phyloP scores from a whole-genome alignment of 495 filamentous ascomycete species.

The Aspergillus diversus region DNA sequence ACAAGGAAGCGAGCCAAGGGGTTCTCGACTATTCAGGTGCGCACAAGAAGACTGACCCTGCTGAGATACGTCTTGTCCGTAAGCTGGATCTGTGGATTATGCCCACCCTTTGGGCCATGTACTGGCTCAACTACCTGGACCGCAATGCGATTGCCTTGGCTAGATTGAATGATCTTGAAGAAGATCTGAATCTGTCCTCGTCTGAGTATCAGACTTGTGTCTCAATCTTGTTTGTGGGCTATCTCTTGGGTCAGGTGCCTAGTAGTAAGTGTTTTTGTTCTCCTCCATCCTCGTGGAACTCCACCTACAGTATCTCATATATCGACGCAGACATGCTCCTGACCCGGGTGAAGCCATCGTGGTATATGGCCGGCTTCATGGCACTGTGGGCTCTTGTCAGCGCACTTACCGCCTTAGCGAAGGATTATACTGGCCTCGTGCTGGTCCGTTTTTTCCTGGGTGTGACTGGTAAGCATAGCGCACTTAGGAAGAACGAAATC shows the following conservation, averaged over 20 bases:
- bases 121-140: conserved; percentile 53
- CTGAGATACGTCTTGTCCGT: conserved; percentile 48
- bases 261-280: conserved; percentile 30
- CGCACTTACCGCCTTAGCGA: conserved; percentile 43
- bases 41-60: conserved; percentile 41
- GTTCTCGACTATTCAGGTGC: conserved; percentile 43
- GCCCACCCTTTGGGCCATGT: conserved; percentile 53
- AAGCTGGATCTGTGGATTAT: conserved; percentile 54
- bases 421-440: conserved; percentile 44
- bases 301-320: conserved; percentile 32
- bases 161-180: conserved; percentile 40
- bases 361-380: conserved; percentile 40
- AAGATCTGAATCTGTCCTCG: conserved; percentile 43
- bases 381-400: conserved; percentile 51
- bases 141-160: conserved; percentile 39
- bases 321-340: conserved; percentile 53
- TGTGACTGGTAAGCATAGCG: conserved; percentile 38
- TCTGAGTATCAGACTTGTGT: conserved; percentile 56
- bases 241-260: conserved; percentile 27
- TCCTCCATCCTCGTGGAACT: conserved; percentile 10
- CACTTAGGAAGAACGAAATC: not conserved
- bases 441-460: conserved; percentile 43
- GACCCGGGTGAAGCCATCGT: conserved; percentile 38
- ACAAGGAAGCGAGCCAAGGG: no score
- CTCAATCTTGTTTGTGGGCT: conserved; percentile 58